These are phyloP conservation scores for Cercophora newfieldiana DNA, from an alignment of 495 filamentous ascomycete species.

Conservation along the genomic window DNA sequence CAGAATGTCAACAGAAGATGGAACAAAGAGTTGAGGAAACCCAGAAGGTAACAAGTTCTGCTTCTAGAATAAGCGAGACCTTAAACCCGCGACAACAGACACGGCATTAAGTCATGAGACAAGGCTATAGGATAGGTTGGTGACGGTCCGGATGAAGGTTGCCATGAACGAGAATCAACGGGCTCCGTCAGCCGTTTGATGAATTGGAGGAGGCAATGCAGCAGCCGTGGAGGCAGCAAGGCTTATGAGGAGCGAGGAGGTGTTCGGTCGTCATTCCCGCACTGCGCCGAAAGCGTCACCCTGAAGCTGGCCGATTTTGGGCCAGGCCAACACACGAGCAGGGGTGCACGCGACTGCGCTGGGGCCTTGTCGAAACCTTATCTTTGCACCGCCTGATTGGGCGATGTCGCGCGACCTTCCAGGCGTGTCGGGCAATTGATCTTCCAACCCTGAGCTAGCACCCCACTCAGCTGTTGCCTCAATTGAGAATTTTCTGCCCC, in stretches of 20 bases:
- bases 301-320: neutral
- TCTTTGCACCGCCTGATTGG: neutral
- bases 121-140: conserved; percentile 9
- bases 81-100: conserved; percentile 4
- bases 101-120: conserved; percentile 10
- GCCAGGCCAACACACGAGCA: neutral
- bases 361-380: neutral
- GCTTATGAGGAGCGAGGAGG: neutral
- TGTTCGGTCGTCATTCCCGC: neutral
- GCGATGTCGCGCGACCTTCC: neutral
- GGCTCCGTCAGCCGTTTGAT: neutral
- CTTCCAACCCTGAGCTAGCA: conserved; percentile 11
- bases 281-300: neutral
- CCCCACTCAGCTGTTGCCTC: neutral
- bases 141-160: neutral
- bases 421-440: conserved; percentile 18
- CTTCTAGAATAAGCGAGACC: conserved; percentile 5
- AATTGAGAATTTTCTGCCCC: conserved; percentile 10
- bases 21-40: neutral
- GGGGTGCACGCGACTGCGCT: neutral
- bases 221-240: neutral
- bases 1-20: neutral
- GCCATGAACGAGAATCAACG: neutral
- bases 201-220: neutral
- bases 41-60: neutral